phyloP scores from a whole-genome alignment of 352 stramenopile species.

The Globisporangium paddicum region DNA sequence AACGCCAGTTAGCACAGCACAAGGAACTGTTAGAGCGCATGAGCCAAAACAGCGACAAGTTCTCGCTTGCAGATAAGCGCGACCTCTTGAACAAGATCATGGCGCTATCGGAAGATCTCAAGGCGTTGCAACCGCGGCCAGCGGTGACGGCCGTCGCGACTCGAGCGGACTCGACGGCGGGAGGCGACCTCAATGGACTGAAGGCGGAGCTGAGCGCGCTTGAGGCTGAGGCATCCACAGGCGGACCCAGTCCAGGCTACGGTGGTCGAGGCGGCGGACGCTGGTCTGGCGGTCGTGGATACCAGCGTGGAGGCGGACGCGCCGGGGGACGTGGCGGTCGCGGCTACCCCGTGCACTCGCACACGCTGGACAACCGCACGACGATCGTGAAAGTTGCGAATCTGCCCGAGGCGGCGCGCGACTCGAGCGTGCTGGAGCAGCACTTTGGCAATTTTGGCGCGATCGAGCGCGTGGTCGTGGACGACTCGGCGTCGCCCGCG shows the following conservation, averaged over 20 bases:
- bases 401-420: constrained; percentile 66
- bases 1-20: constrained; percentile 75
- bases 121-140: constrained; percentile 35
- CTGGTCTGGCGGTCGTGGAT: constrained; percentile 38
- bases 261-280: constrained; percentile 29
- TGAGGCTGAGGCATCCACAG: constrained; percentile 44
- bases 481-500: constrained; percentile 37
- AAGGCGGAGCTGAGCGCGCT: constrained; percentile 67
- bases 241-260: constrained; percentile 1
- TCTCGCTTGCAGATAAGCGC: constrained; percentile 68
- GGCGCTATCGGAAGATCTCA: constrained; percentile 61
- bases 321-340: constrained; percentile 36
- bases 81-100: constrained; percentile 85
- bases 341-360: constrained; percentile 33
- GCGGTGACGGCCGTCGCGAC: constrained; percentile 1
- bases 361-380: constrained; percentile 82
- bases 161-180: not conserved
- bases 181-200: constrained; percentile 32
- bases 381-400: constrained; percentile 80
- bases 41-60: constrained; percentile 67
- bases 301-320: constrained; percentile 33
- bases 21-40: constrained; percentile 81
- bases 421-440: constrained; percentile 74
- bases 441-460: constrained; percentile 86
- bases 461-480: constrained; percentile 72